These are phyloP conservation scores for Cladosporium sp. DNA, from an alignment of 2,329 filamentous ascomycete genomes.

Conservation along the genomic window DNA sequence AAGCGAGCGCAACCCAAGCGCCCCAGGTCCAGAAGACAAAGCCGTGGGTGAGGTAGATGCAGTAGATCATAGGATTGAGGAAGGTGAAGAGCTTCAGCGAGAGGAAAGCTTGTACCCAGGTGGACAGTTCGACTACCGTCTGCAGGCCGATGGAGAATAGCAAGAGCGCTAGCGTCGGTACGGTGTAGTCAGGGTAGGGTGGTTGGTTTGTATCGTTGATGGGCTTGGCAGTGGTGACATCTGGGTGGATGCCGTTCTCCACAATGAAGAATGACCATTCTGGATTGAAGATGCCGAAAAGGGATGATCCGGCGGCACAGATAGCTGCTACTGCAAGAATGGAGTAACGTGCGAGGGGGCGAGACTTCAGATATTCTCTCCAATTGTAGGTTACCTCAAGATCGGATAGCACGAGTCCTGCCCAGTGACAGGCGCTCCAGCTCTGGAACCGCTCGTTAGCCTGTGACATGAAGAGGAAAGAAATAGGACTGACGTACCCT, in stretches of 20 bases:
- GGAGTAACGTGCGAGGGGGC: slow-evolving; percentile 39
- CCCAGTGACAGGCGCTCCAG: slow-evolving; percentile 48
- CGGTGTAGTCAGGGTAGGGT: slow-evolving; percentile 46
- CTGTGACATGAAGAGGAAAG: not conserved
- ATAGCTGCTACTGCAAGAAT: slow-evolving; percentile 30
- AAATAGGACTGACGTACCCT: slow-evolving; percentile 11
- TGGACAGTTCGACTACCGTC: slow-evolving; percentile 38
- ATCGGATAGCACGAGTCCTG: slow-evolving; percentile 46
- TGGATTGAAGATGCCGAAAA: slow-evolving; percentile 19
- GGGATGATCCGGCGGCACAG: slow-evolving; percentile 11
- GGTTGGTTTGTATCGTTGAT: slow-evolving; percentile 39
- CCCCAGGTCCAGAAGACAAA: slow-evolving; percentile 48
- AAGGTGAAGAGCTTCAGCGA: slow-evolving; percentile 42
- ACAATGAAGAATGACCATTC: slow-evolving; percentile 27
- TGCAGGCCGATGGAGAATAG: slow-evolving; percentile 42
- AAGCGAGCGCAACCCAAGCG: slow-evolving; percentile 38
- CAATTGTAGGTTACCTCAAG: slow-evolving; percentile 49
- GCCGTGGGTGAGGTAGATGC: slow-evolving; percentile 50
- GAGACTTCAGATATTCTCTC: slow-evolving; percentile 39
- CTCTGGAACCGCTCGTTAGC: slow-evolving; percentile 24
- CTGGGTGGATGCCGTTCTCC: slow-evolving; percentile 48
- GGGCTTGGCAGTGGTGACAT: slow-evolving; percentile 40
- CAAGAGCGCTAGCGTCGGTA: slow-evolving; percentile 47
- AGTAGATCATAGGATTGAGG: slow-evolving; percentile 50
- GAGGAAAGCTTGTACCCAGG: slow-evolving; percentile 44